A percentile compares a stretch with the other conserved stretches of the same genome.
These are phyloP conservation scores for Coemansia sp. DNA, from an alignment of 192 early-diverging fungal species.

Conservation along the genomic window DNA sequence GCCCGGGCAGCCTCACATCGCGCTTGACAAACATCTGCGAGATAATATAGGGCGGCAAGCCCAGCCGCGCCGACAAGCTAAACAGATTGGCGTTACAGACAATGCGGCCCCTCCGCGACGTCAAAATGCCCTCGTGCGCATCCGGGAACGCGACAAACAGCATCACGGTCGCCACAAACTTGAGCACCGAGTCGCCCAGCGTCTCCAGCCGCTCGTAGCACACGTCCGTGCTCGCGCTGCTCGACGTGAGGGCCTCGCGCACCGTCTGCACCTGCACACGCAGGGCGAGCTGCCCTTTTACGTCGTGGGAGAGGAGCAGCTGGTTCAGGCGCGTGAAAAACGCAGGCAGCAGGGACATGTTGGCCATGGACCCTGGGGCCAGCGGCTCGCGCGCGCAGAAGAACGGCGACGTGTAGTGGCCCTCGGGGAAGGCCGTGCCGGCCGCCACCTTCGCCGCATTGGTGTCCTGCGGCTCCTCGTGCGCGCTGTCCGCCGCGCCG, in stretches of 20 bases:
- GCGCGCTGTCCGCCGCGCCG: not conserved
- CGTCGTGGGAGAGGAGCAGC: constrained; percentile 52
- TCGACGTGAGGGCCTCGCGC: constrained; percentile 71
- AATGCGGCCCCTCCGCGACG: constrained; percentile 63
- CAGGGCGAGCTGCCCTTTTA: constrained; percentile 44
- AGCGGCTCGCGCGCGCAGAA: constrained; percentile 37
- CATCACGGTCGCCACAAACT: constrained; percentile 68
- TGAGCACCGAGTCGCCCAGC: constrained; percentile 87
- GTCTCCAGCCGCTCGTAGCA: constrained; percentile 90
- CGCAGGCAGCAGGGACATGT: constrained; percentile 59
- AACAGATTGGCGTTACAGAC: constrained; percentile 79
- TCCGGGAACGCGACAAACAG: constrained; percentile 74
- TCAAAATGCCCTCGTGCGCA: constrained; percentile 78
- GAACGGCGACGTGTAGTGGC: constrained; percentile 44
- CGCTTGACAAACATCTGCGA: constrained; percentile 19
- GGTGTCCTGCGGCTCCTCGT: not conserved
- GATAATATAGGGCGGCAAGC: constrained; percentile 60
- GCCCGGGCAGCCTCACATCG: constrained; percentile 35
- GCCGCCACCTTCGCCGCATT: not conserved
- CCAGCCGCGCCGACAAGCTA: constrained; percentile 49
- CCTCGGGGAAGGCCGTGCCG: constrained; percentile 15
- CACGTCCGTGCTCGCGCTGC: constrained; percentile 62
- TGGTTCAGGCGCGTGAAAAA: constrained; percentile 61
- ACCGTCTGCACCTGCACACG: constrained; percentile 44
- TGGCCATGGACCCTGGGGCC: constrained; percentile 14